Conservation (phyloP, 768 basidiomycete species). For the Cyclocybe aegerita region DNA sequence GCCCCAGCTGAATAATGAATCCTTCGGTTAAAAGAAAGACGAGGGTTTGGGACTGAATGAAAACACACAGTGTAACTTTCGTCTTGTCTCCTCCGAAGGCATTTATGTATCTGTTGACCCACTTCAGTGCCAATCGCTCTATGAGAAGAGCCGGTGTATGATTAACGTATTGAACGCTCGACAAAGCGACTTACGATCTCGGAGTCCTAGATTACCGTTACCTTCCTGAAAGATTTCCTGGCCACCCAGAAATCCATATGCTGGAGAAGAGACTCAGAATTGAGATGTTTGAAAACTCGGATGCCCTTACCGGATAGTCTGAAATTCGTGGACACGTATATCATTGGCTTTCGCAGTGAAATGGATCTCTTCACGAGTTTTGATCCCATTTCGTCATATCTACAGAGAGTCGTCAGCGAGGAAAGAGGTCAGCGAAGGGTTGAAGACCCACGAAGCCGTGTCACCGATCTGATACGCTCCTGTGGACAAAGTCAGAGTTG, state of each 20-base stretch:
- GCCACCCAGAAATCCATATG: slow-evolving; percentile 45
- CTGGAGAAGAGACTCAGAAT: slow-evolving; percentile 8
- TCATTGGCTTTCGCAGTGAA: slow-evolving; percentile 38
- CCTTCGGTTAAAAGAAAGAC: neutral
- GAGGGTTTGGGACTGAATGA: neutral
- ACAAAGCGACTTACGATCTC: slow-evolving; percentile 45
- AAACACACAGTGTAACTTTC: slow-evolving; percentile 48
- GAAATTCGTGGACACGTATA: slow-evolving; percentile 52
- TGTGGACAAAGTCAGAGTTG: neutral
- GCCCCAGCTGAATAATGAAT: slow-evolving; percentile 40
- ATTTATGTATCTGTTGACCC: slow-evolving; percentile 60
- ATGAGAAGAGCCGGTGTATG: slow-evolving; percentile 7
- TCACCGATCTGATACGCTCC: slow-evolving; percentile 43
- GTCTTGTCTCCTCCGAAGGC: slow-evolving; percentile 60
- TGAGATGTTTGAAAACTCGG: neutral
- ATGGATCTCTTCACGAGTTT: slow-evolving; percentile 43
- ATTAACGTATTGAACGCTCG: neutral
- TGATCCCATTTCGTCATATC: slow-evolving; percentile 35
- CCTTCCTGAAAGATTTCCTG: slow-evolving; percentile 42
- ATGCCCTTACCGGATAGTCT: slow-evolving; percentile 6
- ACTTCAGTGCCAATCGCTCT: slow-evolving; percentile 56
- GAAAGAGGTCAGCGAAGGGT: neutral
- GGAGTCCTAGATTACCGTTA: slow-evolving; percentile 55
- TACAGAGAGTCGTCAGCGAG: slow-evolving; percentile 7
- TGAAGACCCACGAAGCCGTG: slow-evolving; percentile 24